A percentile compares a stretch with the other conserved stretches of the same genome.
phyloP scores from a whole-genome alignment of 306 rosid genomes.

The Lagenaria siceraria region DNA sequence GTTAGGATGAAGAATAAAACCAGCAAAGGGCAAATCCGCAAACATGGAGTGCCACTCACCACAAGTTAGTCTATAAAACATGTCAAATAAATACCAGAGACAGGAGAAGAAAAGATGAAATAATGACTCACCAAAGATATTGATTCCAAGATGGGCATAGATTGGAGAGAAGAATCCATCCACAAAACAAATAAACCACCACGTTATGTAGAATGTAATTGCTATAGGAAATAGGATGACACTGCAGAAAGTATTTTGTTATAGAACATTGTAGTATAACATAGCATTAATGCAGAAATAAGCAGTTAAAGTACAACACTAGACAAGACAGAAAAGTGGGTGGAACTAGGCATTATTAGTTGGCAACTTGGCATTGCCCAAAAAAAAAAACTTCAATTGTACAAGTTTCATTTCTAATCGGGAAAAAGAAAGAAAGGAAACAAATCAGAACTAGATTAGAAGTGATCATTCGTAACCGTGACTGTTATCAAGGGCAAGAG shows the following conservation, averaged over 20 bases:
- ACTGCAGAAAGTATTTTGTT: slow-evolving; percentile 34
- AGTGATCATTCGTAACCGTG: background rate
- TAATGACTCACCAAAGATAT: slow-evolving; percentile 56
- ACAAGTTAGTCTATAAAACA: background rate
- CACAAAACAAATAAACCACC: slow-evolving; percentile 92
- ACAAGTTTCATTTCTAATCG: background rate
- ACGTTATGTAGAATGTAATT: slow-evolving; percentile 76
- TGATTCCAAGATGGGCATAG: slow-evolving; percentile 75
- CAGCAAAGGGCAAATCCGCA: background rate
- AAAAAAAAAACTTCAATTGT: background rate
- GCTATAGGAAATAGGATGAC: slow-evolving; percentile 82
- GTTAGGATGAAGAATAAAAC: background rate
- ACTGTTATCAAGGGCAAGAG: background rate
- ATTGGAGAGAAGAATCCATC: slow-evolving; percentile 89
- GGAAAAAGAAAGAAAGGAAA: background rate
- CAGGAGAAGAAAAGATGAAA: background rate
- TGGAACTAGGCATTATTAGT: background rate
- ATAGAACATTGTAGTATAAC: background rate
- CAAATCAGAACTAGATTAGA: background rate
- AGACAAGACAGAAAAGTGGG: background rate
- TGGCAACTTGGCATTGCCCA: background rate
- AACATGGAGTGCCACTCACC: background rate
- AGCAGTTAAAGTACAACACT: background rate
- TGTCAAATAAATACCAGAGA: background rate
- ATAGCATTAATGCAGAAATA: background rate